phyloP scores from a whole-genome alignment of 768 basidiomycete species.

The Lepiota venenata region DNA sequence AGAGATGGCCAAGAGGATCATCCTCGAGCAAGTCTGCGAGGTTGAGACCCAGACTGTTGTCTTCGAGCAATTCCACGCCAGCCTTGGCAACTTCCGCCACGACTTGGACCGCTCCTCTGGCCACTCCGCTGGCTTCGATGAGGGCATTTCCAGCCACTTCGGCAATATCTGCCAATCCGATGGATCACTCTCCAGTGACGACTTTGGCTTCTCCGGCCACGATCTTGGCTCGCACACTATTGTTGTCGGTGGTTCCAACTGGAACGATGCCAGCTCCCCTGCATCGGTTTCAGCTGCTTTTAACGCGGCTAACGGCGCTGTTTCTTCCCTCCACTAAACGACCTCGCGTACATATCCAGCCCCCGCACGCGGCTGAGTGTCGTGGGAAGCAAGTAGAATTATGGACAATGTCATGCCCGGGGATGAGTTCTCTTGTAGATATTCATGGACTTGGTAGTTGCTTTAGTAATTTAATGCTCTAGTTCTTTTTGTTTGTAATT shows the following conservation, averaged over 20 bases:
- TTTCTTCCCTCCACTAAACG: constrained; percentile 5
- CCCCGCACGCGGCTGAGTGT: neutral
- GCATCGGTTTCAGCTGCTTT: constrained; percentile 30
- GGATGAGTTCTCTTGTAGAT: neutral
- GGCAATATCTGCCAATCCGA: constrained; percentile 24
- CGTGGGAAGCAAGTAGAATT: neutral
- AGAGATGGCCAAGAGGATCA: constrained; percentile 35
- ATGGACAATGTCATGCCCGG: neutral
- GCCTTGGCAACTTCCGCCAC: constrained; percentile 24
- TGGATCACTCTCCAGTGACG: constrained; percentile 24
- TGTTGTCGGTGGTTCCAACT: constrained; percentile 37
- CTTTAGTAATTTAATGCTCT: constrained; percentile 3
- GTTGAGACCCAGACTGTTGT: constrained; percentile 34
- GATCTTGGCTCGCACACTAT: constrained; percentile 32
- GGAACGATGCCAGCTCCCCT: constrained; percentile 25
- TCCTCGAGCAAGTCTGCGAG: constrained; percentile 30
- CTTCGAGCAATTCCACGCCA: constrained; percentile 30
- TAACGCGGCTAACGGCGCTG: constrained; percentile 25
- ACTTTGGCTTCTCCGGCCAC: constrained; percentile 30
- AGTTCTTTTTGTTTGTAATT: neutral
- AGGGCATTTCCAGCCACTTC: constrained; percentile 25
- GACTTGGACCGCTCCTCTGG: constrained; percentile 28
- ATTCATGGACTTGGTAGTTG: constrained; percentile 1
- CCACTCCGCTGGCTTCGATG: constrained; percentile 30
- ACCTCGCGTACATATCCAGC: neutral